Evolutionary conservation across 345 rosid genomes (phyloP), one percentile per base, ranked within the genome.

Genomic region (Hibiscus mutabilis): DNA sequence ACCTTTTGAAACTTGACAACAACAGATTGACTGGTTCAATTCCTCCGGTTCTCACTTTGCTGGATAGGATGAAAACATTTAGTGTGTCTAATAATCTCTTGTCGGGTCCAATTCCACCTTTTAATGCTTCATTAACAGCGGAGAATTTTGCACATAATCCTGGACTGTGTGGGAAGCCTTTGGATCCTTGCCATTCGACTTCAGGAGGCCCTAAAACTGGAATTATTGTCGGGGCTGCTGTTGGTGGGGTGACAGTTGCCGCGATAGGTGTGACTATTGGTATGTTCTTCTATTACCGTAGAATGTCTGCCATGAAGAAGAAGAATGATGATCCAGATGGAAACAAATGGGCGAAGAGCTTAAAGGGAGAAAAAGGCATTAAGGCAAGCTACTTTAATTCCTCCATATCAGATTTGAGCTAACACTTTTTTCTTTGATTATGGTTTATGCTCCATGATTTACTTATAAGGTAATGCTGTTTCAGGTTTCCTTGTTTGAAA

Each of bases 401-500:
- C 5, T 65, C 51, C 47, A 29, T 59, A 37, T 73, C 72, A 18
- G 44, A 59, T 58, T 37, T 12, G 57, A 63, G 33, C 31, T 27
- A 44, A 49, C 18, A 49, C 42, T 57, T 27, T 19, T 49, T 49
- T 49, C 8, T 27, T 37, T 49, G 16, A 8, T 56, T 18, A 14
- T 27, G 6, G 64, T 53, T 76, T 53, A 72, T 18, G 18, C 29
- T 57, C 29, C 25, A 14, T 66, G 24, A 31, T 64, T 22, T 46
- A 76, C 58, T 71, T 65, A 70, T 46, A 10, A 59, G 53, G 60
- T 66, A 71, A 62, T 79, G 60, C 74, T 70, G 6, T 52, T 71
- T 77, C 84, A 94, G 98, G 93, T 91, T 80, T 87, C 93, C 74
- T 66, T 91, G 93, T 91, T 94, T 79, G 91, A 88, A 86, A 88